phyloP scores from a whole-genome alignment of 1,139 yeast species.

The Scheffersomyces titani region DNA sequence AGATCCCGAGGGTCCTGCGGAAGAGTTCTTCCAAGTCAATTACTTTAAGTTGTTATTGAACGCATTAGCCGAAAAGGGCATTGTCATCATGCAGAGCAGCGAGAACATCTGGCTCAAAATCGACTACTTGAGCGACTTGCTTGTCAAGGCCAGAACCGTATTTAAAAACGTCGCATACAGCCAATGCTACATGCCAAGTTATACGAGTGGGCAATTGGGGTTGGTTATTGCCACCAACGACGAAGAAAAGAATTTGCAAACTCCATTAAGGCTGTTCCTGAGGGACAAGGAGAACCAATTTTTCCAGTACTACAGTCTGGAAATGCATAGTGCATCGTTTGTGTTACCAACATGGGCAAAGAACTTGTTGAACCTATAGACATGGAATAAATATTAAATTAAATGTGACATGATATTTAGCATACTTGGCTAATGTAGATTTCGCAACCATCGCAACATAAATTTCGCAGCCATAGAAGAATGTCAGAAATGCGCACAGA shows the following conservation, averaged over 20 bases:
- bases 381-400: not conserved
- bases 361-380: conserved; percentile 21
- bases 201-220: conserved; percentile 96
- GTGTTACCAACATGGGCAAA: conserved; percentile 88
- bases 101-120: conserved; percentile 93
- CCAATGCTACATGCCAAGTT: conserved; percentile 90
- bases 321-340: conserved; percentile 77
- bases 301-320: conserved; percentile 72
- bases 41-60: conserved; percentile 73
- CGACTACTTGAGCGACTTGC: conserved; percentile 59
- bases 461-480: not conserved
- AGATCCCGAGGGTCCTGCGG: conserved; percentile 99
- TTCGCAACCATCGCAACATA: not conserved
- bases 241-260: conserved; percentile 45
- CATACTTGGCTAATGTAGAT: not conserved
- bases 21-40: conserved; percentile 80
- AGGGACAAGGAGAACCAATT: conserved; percentile 49
- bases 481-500: not conserved
- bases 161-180: conserved; percentile 79
- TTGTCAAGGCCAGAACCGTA: conserved; percentile 63
- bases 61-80: conserved; percentile 72
- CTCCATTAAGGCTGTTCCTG: conserved; percentile 53
- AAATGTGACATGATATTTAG: not conserved
- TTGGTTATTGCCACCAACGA: conserved; percentile 79
- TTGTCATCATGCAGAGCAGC: conserved; percentile 87